Evolutionary conservation across 805 yeast species (phyloP), one percentile per base, ranked within the genome.

Genomic region (Tetrapisispora iriomotensis): DNA sequence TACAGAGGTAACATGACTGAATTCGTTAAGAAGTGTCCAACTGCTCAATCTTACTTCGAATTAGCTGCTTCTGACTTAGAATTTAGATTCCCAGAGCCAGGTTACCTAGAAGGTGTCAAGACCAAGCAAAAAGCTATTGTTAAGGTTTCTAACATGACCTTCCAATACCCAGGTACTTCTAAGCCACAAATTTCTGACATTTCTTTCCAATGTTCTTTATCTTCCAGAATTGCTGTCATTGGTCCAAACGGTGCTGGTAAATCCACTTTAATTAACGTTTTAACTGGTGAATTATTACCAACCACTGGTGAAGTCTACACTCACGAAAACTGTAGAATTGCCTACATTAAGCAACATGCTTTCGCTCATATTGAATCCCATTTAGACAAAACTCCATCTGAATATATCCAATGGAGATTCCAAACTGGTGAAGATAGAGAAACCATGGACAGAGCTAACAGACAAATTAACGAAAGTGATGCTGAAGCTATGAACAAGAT

Each of bases 231-330:
- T 84, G 98, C 98, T 58, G 97, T 92, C 67, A 90, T 92, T 75
- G 98, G 98, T 72, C 98, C 98, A 71, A 92, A 92, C 73, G 98
- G 98, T 85, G 98, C 98, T 66, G 98, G 98, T 82, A 92, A 92
- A 73, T 90, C 98, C 51, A 92, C 98, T 60, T 79, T 92, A 74
- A 90, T 92, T 70, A 92, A 92, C 68, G 96, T 92, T 48, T 82
- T 92, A 73, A 92, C 98, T 54, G 98, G 98, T 85, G 98, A 92
- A 78, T 82, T 92, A 64, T 75, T 92, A 68, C 98, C 98, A 75
- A 92, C 97, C 53, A 61, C 61, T 40, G 98, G 98, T 87, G 97
- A 92, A 70, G 97, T 92, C 64, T 92, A 92, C 82, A 94, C 88
- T 45, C 98, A 92, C 78, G 97, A 90, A 77, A 92, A 92, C 74